phyloP scores from a whole-genome alignment of 2,329 filamentous ascomycete genomes.

The Septoria petroselini region DNA sequence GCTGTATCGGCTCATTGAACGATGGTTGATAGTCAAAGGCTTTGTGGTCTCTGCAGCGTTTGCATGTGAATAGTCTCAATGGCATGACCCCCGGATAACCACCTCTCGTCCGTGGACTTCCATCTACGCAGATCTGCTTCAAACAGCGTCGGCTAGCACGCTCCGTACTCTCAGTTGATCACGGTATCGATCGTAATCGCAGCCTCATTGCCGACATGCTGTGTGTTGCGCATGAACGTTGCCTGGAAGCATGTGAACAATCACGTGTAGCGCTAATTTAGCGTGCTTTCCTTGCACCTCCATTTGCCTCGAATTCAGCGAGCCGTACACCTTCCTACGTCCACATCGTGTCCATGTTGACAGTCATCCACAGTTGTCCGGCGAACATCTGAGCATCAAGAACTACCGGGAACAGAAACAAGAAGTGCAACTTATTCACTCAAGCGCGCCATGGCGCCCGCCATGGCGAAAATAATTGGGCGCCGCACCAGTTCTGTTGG shows the following conservation, averaged over 20 bases:
- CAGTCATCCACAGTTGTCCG: not conserved
- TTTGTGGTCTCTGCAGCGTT: no score
- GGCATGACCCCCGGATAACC: no score
- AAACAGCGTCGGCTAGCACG: no score
- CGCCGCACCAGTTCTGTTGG: conserved; percentile 2
- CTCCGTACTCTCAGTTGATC: no score
- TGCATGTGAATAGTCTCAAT: no score
- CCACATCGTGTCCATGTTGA: not conserved
- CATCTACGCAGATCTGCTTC: no score
- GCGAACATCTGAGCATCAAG: conserved; percentile 1
- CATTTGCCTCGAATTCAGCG: not conserved
- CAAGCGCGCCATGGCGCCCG: conserved; percentile 29
- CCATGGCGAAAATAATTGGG: conserved; percentile 10
- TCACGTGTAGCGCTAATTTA: not conserved
- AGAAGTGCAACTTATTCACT: conserved; percentile 31
- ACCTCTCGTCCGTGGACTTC: no score
- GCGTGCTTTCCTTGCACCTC: not conserved
- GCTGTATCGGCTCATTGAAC: no score
- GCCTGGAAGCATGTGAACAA: not conserved
- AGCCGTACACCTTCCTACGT: not conserved
- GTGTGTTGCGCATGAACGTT: no score
- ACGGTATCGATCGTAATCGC: no score
- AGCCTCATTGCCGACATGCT: no score
- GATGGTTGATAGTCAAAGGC: no score
- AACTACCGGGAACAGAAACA: not conserved